phyloP scores from a whole-genome alignment of 257 asterid genomes.

The Solanum gandarillasii region DNA sequence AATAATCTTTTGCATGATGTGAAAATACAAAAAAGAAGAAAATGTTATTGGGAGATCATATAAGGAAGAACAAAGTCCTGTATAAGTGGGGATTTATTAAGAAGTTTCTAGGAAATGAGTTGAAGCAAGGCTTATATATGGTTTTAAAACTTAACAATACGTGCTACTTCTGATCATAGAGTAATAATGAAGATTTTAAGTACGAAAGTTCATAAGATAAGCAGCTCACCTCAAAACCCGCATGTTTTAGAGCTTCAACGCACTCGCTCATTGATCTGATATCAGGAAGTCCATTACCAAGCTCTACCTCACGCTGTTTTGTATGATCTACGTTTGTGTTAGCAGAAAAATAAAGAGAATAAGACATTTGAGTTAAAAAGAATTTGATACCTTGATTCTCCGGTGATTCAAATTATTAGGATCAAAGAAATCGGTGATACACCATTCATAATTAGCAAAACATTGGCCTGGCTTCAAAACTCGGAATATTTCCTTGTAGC shows the following conservation, averaged over 20 bases:
- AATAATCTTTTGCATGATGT: background rate
- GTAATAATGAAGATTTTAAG: background rate
- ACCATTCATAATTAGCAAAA: conserved; percentile 3
- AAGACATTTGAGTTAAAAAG: background rate
- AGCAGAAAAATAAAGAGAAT: background rate
- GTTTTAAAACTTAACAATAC: background rate
- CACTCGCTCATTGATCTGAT: conserved; percentile 1
- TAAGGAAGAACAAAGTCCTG: background rate
- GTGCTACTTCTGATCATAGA: background rate
- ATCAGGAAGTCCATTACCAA: conserved; percentile 12
- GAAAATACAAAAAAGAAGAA: background rate
- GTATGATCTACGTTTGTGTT: background rate
- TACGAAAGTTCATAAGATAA: background rate
- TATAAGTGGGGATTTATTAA: background rate
- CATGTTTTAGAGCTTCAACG: background rate
- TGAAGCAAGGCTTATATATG: background rate
- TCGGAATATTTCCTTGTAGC: conserved; percentile 6
- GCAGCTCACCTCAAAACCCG: conserved; percentile 6
- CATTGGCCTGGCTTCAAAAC: background rate
- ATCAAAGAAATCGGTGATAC: conserved; percentile 3
- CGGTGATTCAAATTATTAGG: background rate
- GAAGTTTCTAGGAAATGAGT: background rate
- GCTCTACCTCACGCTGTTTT: conserved; percentile 3
- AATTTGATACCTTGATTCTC: conserved; percentile 1
- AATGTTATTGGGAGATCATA: background rate